Evolutionary conservation across 2,329 filamentous ascomycete genomes (phyloP), one percentile per base, ranked within the genome.

Genomic region (Claviceps humidiphila): DNA sequence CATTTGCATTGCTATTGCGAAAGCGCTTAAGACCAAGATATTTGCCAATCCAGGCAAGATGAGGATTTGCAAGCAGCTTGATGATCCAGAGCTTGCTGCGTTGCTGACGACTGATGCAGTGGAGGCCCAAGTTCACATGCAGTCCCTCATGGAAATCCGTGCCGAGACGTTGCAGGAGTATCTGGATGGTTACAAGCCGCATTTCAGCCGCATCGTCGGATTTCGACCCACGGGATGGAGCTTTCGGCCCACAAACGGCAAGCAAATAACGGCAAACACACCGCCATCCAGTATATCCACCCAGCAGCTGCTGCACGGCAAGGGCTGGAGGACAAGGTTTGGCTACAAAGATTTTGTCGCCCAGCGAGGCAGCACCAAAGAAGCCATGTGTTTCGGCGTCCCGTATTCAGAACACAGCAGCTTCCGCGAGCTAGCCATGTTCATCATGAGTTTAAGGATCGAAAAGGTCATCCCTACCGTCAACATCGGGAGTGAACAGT

Each of bases 71-170:
- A 76, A 79, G 22, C 89, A 89, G 57, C 78, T 98, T 0, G 89
- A 89, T 63, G 91, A 97, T 63, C 76, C 85, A 0, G 90, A 95
- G 62, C 77, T 98, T 4, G 74, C 82, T 26, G 76, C 78, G 0
- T 77, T 89, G 4, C 77, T 98, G 61, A 98, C 93, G 0, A 75
- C 76, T 7, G 74, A 96, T 63, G 89, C 93, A 0, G 71, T 78
- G 22, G 87, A 88, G 60, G 93, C 93, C 0, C 91, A 97, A 67
- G 89, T 98, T 0, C 93, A 98, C 69, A 96, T 98, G 90, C 94
- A 95, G 60, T 89, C 87, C 61, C 75, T 98, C 9, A 93, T 93
- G 75, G 91, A 97, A 66, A 89, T 98, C 58, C 84, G 89, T 26
- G 83, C 89, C 38, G 90, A 96, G 58, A 95, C 91, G 0, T 75